phyloP scores from a whole-genome alignment of 495 filamentous ascomycete species.

The Xanthoparmelia taractica region DNA sequence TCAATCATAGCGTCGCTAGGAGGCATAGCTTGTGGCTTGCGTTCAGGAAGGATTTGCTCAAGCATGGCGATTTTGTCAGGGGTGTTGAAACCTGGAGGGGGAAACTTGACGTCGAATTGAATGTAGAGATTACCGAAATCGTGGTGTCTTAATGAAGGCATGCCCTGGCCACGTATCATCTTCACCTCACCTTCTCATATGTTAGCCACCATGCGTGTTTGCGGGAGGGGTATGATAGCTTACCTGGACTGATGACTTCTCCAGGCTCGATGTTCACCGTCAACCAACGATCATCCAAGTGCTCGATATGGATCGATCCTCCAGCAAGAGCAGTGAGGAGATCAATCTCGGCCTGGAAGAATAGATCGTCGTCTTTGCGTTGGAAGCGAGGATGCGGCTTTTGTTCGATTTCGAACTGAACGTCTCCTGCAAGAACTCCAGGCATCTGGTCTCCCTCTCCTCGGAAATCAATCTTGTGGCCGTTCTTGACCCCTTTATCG shows the following conservation, averaged over 20 bases:
- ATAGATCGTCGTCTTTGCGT: constrained; percentile 91
- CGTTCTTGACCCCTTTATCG: constrained; percentile 85
- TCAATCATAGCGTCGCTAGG: constrained; percentile 83
- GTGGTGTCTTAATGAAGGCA: constrained; percentile 95
- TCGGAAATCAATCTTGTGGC: constrained; percentile 90
- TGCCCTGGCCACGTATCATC: constrained; percentile 93
- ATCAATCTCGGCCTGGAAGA: constrained; percentile 93
- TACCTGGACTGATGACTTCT: constrained; percentile 90
- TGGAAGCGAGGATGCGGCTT: constrained; percentile 94
- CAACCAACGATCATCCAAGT: constrained; percentile 95
- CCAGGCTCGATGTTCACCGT: constrained; percentile 83
- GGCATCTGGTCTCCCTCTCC: constrained; percentile 97
- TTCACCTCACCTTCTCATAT: constrained; percentile 66
- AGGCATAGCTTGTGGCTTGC: constrained; percentile 50
- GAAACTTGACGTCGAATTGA: constrained; percentile 97
- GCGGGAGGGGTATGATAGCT: constrained; percentile 29
- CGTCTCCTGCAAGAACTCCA: constrained; percentile 85
- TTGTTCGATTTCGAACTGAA: constrained; percentile 96
- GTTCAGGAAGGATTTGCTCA: constrained; percentile 71
- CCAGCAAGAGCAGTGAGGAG: constrained; percentile 91
- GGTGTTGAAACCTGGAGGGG: constrained; percentile 46
- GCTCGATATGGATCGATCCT: constrained; percentile 82
- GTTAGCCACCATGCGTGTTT: constrained; percentile 21
- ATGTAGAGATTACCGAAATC: constrained; percentile 95
- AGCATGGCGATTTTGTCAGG: constrained; percentile 50